Percentiles rank a stretch among this genome's conserved stretches.
Conservation (phyloP, 305 asterid genomes). For the Solanum hybrid region DNA sequence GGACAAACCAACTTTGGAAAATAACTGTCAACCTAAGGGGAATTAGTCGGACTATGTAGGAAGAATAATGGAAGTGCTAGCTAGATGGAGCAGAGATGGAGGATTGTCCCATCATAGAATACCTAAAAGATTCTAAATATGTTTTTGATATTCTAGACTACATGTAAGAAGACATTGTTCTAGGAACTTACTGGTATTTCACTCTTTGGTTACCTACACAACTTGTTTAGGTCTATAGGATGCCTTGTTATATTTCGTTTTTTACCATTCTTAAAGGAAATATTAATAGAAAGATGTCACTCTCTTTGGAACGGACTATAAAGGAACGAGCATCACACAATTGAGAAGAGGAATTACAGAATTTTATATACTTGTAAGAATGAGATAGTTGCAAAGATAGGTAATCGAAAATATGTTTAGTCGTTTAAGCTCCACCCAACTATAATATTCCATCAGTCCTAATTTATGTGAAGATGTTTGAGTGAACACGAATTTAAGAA, state of each 20-base stretch:
- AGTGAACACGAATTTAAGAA: neutral
- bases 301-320: neutral
- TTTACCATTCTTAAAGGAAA: neutral
- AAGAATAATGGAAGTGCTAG: neutral
- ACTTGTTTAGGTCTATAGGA: neutral
- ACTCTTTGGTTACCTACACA: neutral
- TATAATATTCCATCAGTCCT: neutral
- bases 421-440: neutral
- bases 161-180: neutral
- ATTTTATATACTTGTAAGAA: neutral
- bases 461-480: neutral
- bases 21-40: neutral
- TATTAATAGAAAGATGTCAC: neutral
- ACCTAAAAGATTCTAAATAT: neutral
- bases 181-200: neutral
- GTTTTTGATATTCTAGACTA: neutral
- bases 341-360: neutral
- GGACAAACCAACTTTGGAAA: neutral
- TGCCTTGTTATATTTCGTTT: neutral
- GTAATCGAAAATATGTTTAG: neutral
- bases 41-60: neutral
- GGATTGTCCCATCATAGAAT: neutral
- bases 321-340: neutral
- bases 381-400: neutral
- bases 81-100: neutral